Evolutionary conservation across 225 moss, liverwort and hornwort species (phyloP), one percentile per base, ranked within the genome.

Genomic region (Sphagnum tenellum): DNA sequence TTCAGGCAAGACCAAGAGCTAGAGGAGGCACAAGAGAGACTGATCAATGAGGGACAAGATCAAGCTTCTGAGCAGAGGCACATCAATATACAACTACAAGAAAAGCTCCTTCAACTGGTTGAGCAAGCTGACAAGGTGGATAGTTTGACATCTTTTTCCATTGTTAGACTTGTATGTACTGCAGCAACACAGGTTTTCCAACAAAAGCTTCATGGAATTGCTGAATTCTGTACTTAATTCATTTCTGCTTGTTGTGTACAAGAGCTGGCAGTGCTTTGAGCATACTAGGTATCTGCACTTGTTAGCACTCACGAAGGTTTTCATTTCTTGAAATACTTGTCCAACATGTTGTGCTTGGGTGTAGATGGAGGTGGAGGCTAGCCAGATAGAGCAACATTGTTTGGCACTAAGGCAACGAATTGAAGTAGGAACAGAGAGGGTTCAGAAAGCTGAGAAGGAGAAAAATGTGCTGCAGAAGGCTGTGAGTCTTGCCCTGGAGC

Each of bases 331-430:
- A 47, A 46, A 51, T 69, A 8, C 58, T 58, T 8, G 13, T 46
- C 48, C 48, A 29, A 29, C 29, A 29, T 29, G 1, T 29, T 29
- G 29, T 29, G 1, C 29, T 29, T 29, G 29, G 29, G 52, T 66
- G 3, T 66, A 84, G 80, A 76, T 86, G 70, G 85, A 69, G 53
- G 67, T 47, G 9, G 92, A 92, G 71, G 67, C 73, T 44, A 75
- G 71, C 67, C 67, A 69, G 0, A 60, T 54, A 52, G 69, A 81
- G 65, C 67, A 29, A 3, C 76, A 46, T 47, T 7, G 67, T 11
- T 65, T 56, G 10, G 56, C 70, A 12, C 64, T 76, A 8, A 81
- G 54, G 64, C 67, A 81, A 69, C 60, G 72, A 55, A 57, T 65
- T 5, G 72, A 74, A 47, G 65, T 71, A 48, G 78, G 64, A 57